These are phyloP conservation scores for Aspergillus funiculosus DNA, from an alignment of 495 filamentous ascomycete species.

Conservation along the genomic window DNA sequence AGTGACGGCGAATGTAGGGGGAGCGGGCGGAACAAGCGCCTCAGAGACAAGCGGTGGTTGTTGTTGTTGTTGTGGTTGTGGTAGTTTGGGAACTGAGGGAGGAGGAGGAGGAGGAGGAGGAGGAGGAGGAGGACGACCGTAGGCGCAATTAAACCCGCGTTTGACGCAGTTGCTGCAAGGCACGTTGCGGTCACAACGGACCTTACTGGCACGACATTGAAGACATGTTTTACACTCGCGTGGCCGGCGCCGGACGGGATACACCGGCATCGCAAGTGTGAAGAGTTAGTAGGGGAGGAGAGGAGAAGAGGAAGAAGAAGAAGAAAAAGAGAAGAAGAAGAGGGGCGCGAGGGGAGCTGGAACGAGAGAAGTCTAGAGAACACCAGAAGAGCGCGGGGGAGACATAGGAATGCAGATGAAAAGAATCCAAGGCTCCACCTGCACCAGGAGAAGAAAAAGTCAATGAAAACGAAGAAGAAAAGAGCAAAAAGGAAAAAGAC, in stretches of 20 bases:
- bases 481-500: no score
- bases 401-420: no score
- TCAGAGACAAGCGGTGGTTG: slow-evolving; percentile 16
- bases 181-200: slow-evolving; percentile 66
- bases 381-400: not conserved
- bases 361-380: not conserved
- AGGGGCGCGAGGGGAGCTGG: not conserved
- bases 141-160: slow-evolving; percentile 62
- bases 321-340: not conserved
- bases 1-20: not conserved
- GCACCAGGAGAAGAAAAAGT: not conserved
- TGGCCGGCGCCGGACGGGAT: slow-evolving; percentile 42
- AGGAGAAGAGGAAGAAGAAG: slow-evolving; percentile 12
- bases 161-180: slow-evolving; percentile 72
- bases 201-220: slow-evolving; percentile 45
- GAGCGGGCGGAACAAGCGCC: slow-evolving; percentile 18
- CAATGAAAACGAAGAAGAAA: not conserved
- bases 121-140: slow-evolving; percentile 55
- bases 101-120: slow-evolving; percentile 2
- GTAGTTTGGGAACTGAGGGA: no score
- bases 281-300: slow-evolving; percentile 12
- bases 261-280: slow-evolving; percentile 27
- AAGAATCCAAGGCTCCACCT: no score
- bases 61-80: no score
- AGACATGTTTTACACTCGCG: slow-evolving; percentile 47